Evolutionary conservation across 2,329 filamentous ascomycete genomes (phyloP).

Genomic region (Mollisiaceae sp.): DNA sequence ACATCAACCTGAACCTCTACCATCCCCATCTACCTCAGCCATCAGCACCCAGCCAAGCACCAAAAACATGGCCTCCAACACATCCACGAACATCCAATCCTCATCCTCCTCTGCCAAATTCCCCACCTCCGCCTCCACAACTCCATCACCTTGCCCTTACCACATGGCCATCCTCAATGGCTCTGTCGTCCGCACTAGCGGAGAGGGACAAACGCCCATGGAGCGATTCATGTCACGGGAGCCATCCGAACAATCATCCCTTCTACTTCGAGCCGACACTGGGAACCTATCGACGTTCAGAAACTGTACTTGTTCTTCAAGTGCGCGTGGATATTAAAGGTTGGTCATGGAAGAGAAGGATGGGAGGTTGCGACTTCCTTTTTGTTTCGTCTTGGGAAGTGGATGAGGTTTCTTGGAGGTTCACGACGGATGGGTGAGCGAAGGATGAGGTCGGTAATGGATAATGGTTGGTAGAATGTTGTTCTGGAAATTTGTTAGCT

Average conservation of each 20-base stretch:
- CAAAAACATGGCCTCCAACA: neutral
- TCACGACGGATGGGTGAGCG: no score
- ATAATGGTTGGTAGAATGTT: no score
- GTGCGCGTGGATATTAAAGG: neutral
- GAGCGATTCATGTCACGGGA: neutral
- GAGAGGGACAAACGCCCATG: slow-evolving; percentile 1
- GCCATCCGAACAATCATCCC: neutral
- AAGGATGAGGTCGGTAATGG: no score
- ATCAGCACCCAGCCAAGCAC: neutral
- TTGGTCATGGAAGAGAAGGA: neutral
- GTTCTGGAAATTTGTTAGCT: no score
- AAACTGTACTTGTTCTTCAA: neutral
- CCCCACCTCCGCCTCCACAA: neutral
- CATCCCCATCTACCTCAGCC: neutral
- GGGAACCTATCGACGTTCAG: neutral
- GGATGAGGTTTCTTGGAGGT: no score
- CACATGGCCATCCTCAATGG: neutral
- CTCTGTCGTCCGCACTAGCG: neutral
- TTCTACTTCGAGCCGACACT: slow-evolving; percentile 8
- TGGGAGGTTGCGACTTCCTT: neutral
- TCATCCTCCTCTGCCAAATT: neutral
- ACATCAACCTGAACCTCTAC: no score
- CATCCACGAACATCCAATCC: neutral
- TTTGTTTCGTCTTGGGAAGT: neutral
- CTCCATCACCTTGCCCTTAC: neutral